A percentile compares a stretch with the other conserved stretches of the same genome.
Conservation (phyloP, 2,329 filamentous ascomycete genomes). For the Colletotrichum sp. region DNA sequence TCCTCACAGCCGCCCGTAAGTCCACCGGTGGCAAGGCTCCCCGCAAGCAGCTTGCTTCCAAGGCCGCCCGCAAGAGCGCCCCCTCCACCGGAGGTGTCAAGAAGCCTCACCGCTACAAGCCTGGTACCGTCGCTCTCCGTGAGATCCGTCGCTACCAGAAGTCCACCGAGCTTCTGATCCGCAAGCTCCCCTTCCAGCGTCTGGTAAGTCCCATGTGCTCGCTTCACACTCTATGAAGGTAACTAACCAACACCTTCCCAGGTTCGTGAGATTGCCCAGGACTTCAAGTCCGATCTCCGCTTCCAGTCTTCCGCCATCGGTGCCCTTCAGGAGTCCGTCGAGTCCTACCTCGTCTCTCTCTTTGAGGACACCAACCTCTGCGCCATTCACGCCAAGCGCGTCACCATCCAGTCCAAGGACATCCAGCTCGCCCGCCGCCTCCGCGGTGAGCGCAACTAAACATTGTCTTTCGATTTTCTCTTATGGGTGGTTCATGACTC, state of each 20-base stretch:
- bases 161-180: slow-evolving; percentile 86
- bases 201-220: slow-evolving; percentile 61
- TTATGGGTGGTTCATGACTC: slow-evolving; percentile 45
- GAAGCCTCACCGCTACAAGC: slow-evolving; percentile 90
- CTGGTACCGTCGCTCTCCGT: slow-evolving; percentile 86
- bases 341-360: slow-evolving; percentile 97
- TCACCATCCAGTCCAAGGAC: slow-evolving; percentile 97
- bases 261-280: slow-evolving; percentile 93
- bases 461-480: slow-evolving; percentile 27
- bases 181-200: slow-evolving; percentile 97
- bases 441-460: slow-evolving; percentile 89
- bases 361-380: slow-evolving; percentile 99
- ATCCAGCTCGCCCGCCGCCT: slow-evolving; percentile 96
- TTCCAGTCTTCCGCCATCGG: slow-evolving; percentile 99
- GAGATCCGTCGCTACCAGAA: slow-evolving; percentile 95
- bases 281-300: slow-evolving; percentile 93
- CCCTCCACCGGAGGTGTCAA: slow-evolving; percentile 97
- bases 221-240: background rate
- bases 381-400: slow-evolving; percentile 99
- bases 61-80: slow-evolving; percentile 97
- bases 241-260: slow-evolving; percentile 31
- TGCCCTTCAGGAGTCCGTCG: slow-evolving; percentile 96
- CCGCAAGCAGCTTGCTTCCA: slow-evolving; percentile 98
- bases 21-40: slow-evolving; percentile 81
- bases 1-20: slow-evolving; percentile 61